Evolutionary conservation across 2,329 filamentous ascomycete genomes (phyloP).

Genomic region (Aureobasidium sp.): DNA sequence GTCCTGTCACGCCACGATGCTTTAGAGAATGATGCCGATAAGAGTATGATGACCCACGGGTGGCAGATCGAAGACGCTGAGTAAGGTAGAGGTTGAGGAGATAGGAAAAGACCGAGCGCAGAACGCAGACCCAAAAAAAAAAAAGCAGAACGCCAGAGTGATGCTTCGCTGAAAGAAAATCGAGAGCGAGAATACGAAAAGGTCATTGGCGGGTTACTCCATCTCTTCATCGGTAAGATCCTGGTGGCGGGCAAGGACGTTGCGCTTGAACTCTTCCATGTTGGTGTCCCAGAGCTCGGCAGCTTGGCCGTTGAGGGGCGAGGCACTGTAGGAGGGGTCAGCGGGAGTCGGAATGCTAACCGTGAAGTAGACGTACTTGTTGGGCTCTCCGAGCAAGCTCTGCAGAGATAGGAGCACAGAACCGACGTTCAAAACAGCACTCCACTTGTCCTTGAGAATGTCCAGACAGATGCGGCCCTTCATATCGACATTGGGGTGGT

Average conservation of each 20-base stretch:
- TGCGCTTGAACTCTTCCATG: slow-evolving; percentile 73
- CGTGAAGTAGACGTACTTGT: slow-evolving; percentile 60
- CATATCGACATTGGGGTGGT: slow-evolving; percentile 98
- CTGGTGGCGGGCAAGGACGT: slow-evolving; percentile 55
- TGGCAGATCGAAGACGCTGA: neutral
- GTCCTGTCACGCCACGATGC: neutral
- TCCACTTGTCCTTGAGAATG: slow-evolving; percentile 98
- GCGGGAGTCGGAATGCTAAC: slow-evolving; percentile 27
- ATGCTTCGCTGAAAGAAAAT: slow-evolving; percentile 3
- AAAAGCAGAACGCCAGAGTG: neutral
- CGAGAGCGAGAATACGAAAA: neutral
- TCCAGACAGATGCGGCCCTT: slow-evolving; percentile 94
- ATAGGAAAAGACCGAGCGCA: neutral
- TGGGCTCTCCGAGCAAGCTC: slow-evolving; percentile 90
- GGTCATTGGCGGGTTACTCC: neutral
- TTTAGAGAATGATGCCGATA: neutral
- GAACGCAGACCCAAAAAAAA: neutral
- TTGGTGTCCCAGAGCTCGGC: slow-evolving; percentile 94
- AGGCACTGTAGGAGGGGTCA: slow-evolving; percentile 52
- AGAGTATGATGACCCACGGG: neutral
- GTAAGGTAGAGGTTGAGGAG: neutral
- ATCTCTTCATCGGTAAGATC: slow-evolving; percentile 42
- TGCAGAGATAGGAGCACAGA: slow-evolving; percentile 89
- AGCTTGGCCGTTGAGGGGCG: slow-evolving; percentile 90
- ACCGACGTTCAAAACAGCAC: slow-evolving; percentile 92